Base-by-base conservation (phyloP, 1,139 yeast species). In the Blastobotrys serpentis region DNA sequence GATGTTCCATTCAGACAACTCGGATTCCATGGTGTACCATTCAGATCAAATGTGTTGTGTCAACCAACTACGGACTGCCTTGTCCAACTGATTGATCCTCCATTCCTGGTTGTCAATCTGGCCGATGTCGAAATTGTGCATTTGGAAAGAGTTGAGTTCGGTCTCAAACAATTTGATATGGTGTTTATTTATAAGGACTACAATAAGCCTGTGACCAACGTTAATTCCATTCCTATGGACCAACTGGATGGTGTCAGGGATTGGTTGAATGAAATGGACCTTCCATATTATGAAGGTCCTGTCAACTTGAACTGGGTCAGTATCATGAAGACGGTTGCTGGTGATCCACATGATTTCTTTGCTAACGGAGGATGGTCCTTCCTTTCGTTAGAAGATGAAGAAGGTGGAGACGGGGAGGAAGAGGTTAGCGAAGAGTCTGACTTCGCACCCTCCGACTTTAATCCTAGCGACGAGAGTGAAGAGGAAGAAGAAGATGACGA, bases 1-100 rank as follows among this genome's bases (percentile, higher is more conserved):
- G 98, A 92, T 69, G 80, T 88, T 44, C 98, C 99, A 42, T 88
- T 92, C 73, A 79, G 97, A 65, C 98, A 94, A 64, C 77, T 94
- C 50, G 99, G 98, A 25, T 92, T 92, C 78, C 88, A 83, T 58
- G 99, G 98, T 77, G 98, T 92, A 17, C 98, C 98, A 33, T 86
- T 85, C 69, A 79, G 98, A 63, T 86, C 97, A 6, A 86, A 95
- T 16, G 97, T 92, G 19, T 82, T 86, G 63, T 84, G 96, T 77
- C 87, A 92, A 81, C 99, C 99, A 30, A 89, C 98, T 0, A 84
- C 98, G 62, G 98, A 92, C 67, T 92, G 98, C 74, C 77, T 92
- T 60, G 86, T 92, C 45, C 98, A 90, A 71, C 77, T 94, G 57
- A 81, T 90, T 53, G 98, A 92, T 65, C 95, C 96, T 5, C 98